These are phyloP conservation scores for Ambrosia artemisiifolia DNA, from an alignment of 129 eudicot genomes.

Conservation along the genomic window DNA sequence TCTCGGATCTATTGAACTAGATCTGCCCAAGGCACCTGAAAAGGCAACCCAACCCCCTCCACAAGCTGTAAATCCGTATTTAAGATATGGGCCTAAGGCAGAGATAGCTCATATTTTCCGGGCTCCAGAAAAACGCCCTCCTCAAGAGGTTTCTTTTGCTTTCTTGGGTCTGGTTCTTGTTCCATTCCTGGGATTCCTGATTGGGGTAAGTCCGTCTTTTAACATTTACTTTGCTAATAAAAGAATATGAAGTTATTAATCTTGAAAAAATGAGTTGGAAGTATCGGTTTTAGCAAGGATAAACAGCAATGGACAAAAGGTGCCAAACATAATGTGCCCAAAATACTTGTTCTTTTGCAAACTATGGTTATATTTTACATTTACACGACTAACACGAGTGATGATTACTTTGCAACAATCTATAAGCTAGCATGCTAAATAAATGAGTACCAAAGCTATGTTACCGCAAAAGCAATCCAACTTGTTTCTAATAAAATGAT, in stretches of 20 bases:
- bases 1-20: conserved; percentile 69
- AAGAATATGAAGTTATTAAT: not conserved
- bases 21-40: conserved; percentile 84
- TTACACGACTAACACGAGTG: not conserved
- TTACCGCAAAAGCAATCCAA: not conserved
- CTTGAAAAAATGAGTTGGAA: not conserved
- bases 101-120: conserved; percentile 87
- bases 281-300: not conserved
- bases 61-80: conserved; percentile 51
- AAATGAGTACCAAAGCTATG: not conserved
- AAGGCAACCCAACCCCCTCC: conserved; percentile 84
- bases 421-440: too few relatives aligned
- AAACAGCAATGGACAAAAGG: not conserved
- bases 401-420: not conserved
- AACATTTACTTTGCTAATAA: not conserved
- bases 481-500: not conserved
- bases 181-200: conserved; percentile 73
- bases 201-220: conserved; percentile 62
- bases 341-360: not conserved
- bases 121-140: conserved; percentile 85
- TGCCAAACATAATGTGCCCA: not conserved
- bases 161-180: conserved; percentile 74
- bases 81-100: conserved; percentile 77
- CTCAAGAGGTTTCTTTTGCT: conserved; percentile 69
- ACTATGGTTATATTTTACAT: not conserved